Conservation (phyloP, 129 eudicot species). For the Glebionis coronaria region DNA sequence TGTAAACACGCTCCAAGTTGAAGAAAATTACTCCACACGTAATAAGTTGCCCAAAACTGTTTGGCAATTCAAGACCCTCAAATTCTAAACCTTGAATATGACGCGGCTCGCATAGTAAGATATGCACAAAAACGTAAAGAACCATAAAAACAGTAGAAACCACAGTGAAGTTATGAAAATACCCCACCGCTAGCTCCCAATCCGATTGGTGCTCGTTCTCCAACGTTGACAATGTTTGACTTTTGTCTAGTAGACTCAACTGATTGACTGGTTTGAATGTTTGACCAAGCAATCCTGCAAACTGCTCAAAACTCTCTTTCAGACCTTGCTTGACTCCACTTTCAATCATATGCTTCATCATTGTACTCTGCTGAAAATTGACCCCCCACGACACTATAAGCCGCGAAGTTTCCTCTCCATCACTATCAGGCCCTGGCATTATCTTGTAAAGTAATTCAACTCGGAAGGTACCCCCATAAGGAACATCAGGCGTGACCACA, state of each 20-base stretch:
- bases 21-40: constrained; percentile 57
- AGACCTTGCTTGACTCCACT: constrained; percentile 86
- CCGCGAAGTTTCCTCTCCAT: constrained; percentile 62
- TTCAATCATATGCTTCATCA: constrained; percentile 92
- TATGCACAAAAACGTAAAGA: constrained; percentile 58
- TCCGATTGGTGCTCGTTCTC: constrained; percentile 62
- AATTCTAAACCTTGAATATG: constrained; percentile 69
- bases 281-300: constrained; percentile 53
- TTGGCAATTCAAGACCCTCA: constrained; percentile 77
- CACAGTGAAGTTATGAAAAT: constrained; percentile 76
- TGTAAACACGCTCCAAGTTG: constrained; percentile 66
- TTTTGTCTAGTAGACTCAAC: constrained; percentile 45
- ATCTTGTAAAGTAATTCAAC: constrained; percentile 73
- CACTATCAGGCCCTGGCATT: constrained; percentile 42
- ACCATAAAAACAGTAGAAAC: constrained; percentile 49
- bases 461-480: constrained; percentile 71
- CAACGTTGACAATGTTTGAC: constrained; percentile 52
- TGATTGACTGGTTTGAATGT: constrained; percentile 29
- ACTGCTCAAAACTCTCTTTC: constrained; percentile 81
- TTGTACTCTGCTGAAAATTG: constrained; percentile 64
- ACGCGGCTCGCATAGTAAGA: constrained; percentile 43
- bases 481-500: constrained; percentile 89
- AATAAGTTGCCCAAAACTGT: constrained; percentile 80
- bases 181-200: constrained; percentile 56
- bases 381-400: constrained; percentile 72